Evolutionary conservation across 2,329 filamentous ascomycete genomes (phyloP), one percentile per base, ranked within the genome.

Genomic region (Scorias spongiosa): DNA sequence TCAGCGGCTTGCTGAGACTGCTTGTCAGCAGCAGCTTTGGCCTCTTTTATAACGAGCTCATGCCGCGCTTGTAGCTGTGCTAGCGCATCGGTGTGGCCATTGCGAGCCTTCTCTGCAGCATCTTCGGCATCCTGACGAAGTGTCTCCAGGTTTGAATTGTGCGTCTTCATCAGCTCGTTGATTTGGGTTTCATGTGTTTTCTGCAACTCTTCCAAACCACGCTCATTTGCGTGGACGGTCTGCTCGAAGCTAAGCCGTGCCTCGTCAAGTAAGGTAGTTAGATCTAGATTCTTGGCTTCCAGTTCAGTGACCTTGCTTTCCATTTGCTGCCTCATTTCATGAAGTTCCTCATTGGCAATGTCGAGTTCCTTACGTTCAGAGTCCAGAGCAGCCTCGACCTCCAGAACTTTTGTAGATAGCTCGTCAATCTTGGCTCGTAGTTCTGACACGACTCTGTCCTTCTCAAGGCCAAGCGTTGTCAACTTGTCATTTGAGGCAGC

Each of bases 111-210:
- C 30, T 41, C 42, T 32, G 38, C 29, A 30, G 37, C 46, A 38
- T 41, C 39, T 20, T 44, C 39, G 39, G 47, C 45, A 20, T 43
- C 32, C 12, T 36, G 11, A 17, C 39, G 37, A 14, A 48, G 28
- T 7, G 17, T 26, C 14, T 41, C 42, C 12, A 43, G 40, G 14
- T 50, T 50, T 34, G 43, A 29, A 18, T 29, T 44, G 29, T 52
- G 49, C 39, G 48, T 46, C 11, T 48, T 46, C 20, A 49, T 48
- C 15, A 52, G 38, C 9, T 45, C 40, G 9, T 36, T 36, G 10
- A 50, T 40, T 12, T 44, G 30, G 11, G 45, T 43, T 2, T 50
- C 42, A 32, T 51, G 50, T 17, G 46, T 29, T 10, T 39, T 37
- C 39, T 45, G 34, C 2, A 45, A 26, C 14, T 44, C 29, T 10